phyloP scores from a whole-genome alignment of 148 eudicot genomes.

The Vaccinium corymbosum region DNA sequence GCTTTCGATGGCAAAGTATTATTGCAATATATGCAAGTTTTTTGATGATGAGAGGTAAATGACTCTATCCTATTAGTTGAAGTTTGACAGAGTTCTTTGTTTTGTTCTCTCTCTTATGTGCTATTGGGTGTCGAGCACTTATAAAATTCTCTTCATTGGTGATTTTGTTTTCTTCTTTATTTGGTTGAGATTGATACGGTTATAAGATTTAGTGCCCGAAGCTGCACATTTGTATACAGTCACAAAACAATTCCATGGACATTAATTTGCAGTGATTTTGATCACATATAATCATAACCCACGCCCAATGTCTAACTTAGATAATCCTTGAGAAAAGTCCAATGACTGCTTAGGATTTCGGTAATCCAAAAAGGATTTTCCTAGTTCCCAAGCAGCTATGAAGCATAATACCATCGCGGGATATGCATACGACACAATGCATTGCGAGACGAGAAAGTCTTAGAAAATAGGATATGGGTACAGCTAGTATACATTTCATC shows the following conservation, averaged over 20 bases:
- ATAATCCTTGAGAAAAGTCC: neutral
- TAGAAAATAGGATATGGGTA: neutral
- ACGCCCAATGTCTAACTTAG: neutral
- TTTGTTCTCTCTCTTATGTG: conserved; percentile 1
- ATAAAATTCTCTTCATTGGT: neutral
- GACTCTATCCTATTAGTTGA: neutral
- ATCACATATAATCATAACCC: neutral
- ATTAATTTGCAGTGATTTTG: neutral
- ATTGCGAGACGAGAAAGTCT: neutral
- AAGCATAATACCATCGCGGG: neutral
- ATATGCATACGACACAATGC: neutral
- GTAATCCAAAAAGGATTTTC: neutral
- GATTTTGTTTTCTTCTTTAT: neutral
- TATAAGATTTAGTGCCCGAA: neutral
- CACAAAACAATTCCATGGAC: neutral
- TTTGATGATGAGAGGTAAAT: conserved; percentile 89
- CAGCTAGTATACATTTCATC: neutral
- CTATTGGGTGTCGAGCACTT: neutral
- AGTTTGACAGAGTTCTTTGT: neutral
- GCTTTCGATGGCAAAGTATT: conserved; percentile 78
- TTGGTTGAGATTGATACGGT: neutral
- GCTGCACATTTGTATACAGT: neutral
- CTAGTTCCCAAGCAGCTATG: neutral
- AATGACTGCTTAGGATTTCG: neutral
- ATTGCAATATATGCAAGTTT: conserved; percentile 86